A percentile compares a stretch with the other conserved stretches of the same genome.
phyloP scores from a whole-genome alignment of 139 green algal species.

The Coccomyxa sp. region DNA sequence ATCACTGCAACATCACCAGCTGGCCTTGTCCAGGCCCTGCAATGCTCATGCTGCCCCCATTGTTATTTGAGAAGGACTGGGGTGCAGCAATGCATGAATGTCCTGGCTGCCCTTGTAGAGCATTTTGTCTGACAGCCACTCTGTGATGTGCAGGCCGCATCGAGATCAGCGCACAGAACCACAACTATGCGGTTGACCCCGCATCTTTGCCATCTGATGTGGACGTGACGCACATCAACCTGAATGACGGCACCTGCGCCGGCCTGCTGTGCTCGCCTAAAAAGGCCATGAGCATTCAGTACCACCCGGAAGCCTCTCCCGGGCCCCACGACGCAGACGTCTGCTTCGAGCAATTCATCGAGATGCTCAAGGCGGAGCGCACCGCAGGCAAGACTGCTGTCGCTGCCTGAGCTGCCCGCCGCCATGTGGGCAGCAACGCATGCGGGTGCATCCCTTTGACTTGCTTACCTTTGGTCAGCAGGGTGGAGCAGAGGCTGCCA shows the following conservation, averaged over 20 bases:
- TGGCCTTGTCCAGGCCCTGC: no score
- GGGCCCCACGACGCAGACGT: constrained; percentile 96
- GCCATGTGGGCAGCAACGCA: no score
- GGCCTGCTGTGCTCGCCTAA: constrained; percentile 47
- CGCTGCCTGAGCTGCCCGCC: neutral
- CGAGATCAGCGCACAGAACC: constrained; percentile 93
- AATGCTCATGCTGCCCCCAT: no score
- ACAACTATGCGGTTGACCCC: constrained; percentile 99
- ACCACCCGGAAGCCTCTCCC: constrained; percentile 96
- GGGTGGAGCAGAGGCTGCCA: no score
- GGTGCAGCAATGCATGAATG: no score
- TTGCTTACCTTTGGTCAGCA: no score
- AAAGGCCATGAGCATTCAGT: constrained; percentile 95
- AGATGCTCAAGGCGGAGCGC: constrained; percentile 64
- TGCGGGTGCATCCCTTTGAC: no score
- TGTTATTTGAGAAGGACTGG: no score
- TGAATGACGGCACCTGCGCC: constrained; percentile 99
- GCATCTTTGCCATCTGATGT: constrained; percentile 78
- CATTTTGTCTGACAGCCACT: no score
- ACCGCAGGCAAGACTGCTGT: neutral
- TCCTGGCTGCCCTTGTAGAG: no score
- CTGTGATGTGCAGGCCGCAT: constrained; percentile 56
- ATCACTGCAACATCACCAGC: no score
- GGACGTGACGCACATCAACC: constrained; percentile 93
- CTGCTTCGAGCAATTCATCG: constrained; percentile 86